Evolutionary conservation across 805 yeast genomes (phyloP).

Genomic region (Wickerhamiella slavikovae): DNA sequence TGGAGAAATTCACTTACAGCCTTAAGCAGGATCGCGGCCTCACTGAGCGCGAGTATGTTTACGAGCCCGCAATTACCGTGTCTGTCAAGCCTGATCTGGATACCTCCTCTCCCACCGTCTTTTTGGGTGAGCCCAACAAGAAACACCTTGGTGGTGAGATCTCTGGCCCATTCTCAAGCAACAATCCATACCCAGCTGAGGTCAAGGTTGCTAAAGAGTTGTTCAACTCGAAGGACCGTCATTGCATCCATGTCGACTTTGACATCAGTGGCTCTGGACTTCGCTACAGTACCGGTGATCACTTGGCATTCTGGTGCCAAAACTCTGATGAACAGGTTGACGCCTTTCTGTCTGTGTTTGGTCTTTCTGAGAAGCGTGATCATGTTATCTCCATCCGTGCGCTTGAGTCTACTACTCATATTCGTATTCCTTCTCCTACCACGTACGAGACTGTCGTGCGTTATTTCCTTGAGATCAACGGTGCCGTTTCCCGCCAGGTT

Average conservation of each 20-base stretch:
- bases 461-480: constrained; percentile 76
- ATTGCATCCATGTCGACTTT: constrained; percentile 79
- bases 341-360: constrained; percentile 44
- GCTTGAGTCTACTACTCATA: constrained; percentile 31
- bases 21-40: constrained; percentile 44
- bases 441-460: constrained; percentile 76
- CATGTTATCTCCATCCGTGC: constrained; percentile 42
- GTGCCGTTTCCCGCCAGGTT: constrained; percentile 82
- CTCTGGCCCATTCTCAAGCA: constrained; percentile 55
- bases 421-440: constrained; percentile 35
- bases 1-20: constrained; percentile 48
- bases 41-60: constrained; percentile 60
- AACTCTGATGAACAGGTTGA: constrained; percentile 58
- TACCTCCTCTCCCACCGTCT: constrained; percentile 26
- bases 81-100: constrained; percentile 12
- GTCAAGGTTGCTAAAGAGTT: constrained; percentile 43
- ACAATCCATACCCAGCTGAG: constrained; percentile 68
- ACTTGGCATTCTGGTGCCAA: constrained; percentile 85
- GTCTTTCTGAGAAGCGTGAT: constrained; percentile 30
- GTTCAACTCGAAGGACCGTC: constrained; percentile 40
- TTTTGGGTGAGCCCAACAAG: constrained; percentile 65
- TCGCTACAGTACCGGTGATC: constrained; percentile 88
- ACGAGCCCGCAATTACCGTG: constrained; percentile 42
- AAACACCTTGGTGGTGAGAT: constrained; percentile 26
- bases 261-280: constrained; percentile 57